These are phyloP conservation scores for Yamadazyma insecticola DNA, from an alignment of 805 yeast species.

Conservation along the genomic window DNA sequence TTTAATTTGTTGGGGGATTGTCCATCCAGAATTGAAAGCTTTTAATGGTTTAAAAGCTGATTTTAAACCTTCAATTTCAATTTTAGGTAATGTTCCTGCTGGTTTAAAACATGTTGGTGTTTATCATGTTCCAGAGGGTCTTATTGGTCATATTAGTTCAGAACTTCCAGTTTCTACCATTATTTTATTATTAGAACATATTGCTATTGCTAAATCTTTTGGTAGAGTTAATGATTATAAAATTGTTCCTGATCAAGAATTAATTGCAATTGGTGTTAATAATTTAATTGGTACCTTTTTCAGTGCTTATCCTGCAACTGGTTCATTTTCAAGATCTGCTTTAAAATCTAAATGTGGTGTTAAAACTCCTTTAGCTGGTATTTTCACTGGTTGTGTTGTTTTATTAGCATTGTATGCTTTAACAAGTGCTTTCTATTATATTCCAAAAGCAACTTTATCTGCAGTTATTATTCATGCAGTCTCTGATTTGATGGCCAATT, in stretches of 20 bases:
- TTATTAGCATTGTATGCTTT: slow-evolving; percentile 79
- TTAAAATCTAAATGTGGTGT: slow-evolving; percentile 94
- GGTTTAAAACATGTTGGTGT: slow-evolving; percentile 78
- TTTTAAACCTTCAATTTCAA: slow-evolving; percentile 46
- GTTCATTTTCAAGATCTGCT: slow-evolving; percentile 93
- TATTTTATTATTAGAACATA: slow-evolving; percentile 82
- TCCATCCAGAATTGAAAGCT: slow-evolving; percentile 40
- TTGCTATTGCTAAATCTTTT: slow-evolving; percentile 89
- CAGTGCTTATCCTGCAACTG: slow-evolving; percentile 93
- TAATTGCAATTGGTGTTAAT: slow-evolving; percentile 88
- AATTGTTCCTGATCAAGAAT: slow-evolving; percentile 88
- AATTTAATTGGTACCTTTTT: slow-evolving; percentile 89
- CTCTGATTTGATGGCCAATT: slow-evolving; percentile 73
- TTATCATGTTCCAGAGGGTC: slow-evolving; percentile 57
- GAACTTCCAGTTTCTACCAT: slow-evolving; percentile 85
- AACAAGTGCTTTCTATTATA: slow-evolving; percentile 79
- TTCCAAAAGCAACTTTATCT: slow-evolving; percentile 82
- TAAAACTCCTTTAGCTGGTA: slow-evolving; percentile 88
- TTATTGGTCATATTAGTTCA: slow-evolving; percentile 57
- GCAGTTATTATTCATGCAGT: slow-evolving; percentile 95
- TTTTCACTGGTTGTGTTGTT: slow-evolving; percentile 86
- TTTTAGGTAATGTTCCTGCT: slow-evolving; percentile 75
- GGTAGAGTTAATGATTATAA: slow-evolving; percentile 91
- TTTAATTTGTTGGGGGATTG: slow-evolving; percentile 73
- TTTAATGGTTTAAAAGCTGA: slow-evolving; percentile 26